Percentiles rank a stretch among this genome's conserved stretches.
These are phyloP conservation scores for Pisolithus orientalis DNA, from an alignment of 768 basidiomycete species.

Conservation along the genomic window DNA sequence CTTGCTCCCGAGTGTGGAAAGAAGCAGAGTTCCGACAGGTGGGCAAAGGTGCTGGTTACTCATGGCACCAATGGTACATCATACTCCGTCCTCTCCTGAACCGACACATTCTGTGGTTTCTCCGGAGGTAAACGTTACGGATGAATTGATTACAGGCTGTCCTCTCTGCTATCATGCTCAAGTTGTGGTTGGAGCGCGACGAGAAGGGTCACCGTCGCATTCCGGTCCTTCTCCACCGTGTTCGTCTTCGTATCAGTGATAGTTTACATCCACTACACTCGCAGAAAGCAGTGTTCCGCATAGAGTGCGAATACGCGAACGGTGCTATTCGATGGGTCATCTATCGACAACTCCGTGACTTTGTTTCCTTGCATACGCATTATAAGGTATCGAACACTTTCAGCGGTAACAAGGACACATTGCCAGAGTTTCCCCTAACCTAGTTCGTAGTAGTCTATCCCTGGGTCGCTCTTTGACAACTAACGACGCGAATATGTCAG, in stretches of 20 bases:
- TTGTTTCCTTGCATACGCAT: conserved; percentile 83
- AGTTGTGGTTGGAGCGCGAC: conserved; percentile 83
- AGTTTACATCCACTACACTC: conserved; percentile 76
- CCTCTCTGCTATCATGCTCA: conserved; percentile 72
- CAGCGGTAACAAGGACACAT: conserved; percentile 60
- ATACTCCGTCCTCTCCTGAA: conserved; percentile 27
- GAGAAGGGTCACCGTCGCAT: conserved; percentile 78
- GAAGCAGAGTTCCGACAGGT: conserved; percentile 35
- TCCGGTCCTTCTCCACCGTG: conserved; percentile 71
- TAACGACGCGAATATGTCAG: conserved; percentile 28
- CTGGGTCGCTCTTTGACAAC: neutral
- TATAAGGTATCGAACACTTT: conserved; percentile 83
- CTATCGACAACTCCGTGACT: conserved; percentile 91
- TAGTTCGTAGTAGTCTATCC: conserved; percentile 35
- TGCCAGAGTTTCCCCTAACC: conserved; percentile 90
- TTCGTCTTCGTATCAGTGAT: conserved; percentile 82
- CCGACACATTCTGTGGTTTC: conserved; percentile 44
- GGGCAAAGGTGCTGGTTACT: conserved; percentile 64
- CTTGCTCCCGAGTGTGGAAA: conserved; percentile 19
- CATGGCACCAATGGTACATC: conserved; percentile 46
- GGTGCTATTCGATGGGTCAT: conserved; percentile 90
- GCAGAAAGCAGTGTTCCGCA: conserved; percentile 76
- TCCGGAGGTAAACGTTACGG: conserved; percentile 65
- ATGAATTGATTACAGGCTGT: conserved; percentile 77
- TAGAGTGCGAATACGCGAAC: conserved; percentile 96